A percentile compares a stretch with the other conserved stretches of the same genome.
Conservation (phyloP, 2,329 filamentous ascomycete species). For the Cladophialophora yegresii region DNA sequence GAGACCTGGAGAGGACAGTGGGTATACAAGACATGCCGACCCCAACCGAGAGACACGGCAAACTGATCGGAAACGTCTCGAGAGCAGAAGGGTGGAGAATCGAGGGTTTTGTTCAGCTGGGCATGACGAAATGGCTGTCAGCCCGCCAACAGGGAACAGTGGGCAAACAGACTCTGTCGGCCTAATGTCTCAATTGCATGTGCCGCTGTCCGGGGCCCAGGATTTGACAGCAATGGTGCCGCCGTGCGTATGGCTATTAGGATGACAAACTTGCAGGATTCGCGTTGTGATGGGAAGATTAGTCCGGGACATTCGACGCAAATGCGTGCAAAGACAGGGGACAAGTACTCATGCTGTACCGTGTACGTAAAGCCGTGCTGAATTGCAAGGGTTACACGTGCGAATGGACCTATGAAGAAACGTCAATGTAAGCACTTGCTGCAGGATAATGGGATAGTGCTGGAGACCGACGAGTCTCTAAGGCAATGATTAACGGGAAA, state of each 20-base stretch:
- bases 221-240: not conserved
- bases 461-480: not conserved
- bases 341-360: not conserved
- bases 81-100: not conserved
- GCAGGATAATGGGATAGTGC: not conserved
- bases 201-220: not conserved
- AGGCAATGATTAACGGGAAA: not conserved
- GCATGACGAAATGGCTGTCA: not conserved
- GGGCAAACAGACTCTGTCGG: not conserved
- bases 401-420: slow-evolving; percentile 1
- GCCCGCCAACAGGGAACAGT: not conserved
- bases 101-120: not conserved
- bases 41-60: not conserved
- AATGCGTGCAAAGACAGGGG: not conserved
- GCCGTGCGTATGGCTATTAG: not conserved
- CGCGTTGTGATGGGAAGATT: not conserved
- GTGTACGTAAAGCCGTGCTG: not conserved
- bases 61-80: not conserved
- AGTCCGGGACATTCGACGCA: not conserved
- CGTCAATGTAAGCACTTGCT: not conserved
- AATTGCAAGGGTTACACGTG: not conserved
- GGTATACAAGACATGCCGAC: not conserved
- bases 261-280: not conserved
- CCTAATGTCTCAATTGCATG: not conserved
- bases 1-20: not conserved